Evolutionary conservation across 345 rosid species (phyloP), one percentile per base, ranked within the genome.

Genomic region (Nasturtium officinale): DNA sequence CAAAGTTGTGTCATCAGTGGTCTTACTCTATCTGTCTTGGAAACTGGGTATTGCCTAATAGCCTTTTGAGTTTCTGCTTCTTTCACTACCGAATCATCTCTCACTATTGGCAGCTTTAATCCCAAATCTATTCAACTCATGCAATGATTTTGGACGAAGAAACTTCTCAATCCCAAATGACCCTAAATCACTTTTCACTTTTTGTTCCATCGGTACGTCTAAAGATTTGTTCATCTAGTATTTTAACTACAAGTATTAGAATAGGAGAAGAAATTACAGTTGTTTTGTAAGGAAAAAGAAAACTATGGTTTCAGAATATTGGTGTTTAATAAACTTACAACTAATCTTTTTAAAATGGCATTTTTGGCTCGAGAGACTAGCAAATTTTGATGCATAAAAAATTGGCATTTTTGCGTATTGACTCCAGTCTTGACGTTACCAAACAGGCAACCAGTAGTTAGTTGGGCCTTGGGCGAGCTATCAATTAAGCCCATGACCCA

Each of bases 1-100:
- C 73, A 60, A 67, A 75, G 30, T 51, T 60, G 68, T 75, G 54
- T 58, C 78, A 74, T 67, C 26, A 74, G 65, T 72, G 67, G 53
- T 59, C 37, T 67, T n/a, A 67, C 78, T 50, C 68, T 40, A 67
- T 40, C 73, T 60, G 69, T 60, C 78, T 67, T 75, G 78, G 74
- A 75, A 75, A 75, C 73, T 60, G 78, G 66, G 18, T 55, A 67
- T 7, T 40, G 55, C 55, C 54, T 38, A 40, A 42, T 67, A 61
- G 68, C 55, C 35, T 26, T 67, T 67, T 74, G 53, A 10, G 65
- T 45, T 66, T 66, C 52, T 38, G 72, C 17, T 65, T 58, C 71
- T 55, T 28, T 55, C 77, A 74, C 33, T 32, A 65, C 64, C 33
- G 9, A 67, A 50, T 59, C 52, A 37, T 16, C 68, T 64, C 46